phyloP scores from a whole-genome alignment of 2,329 filamentous ascomycete species.

The Ophiostoma perfectum region DNA sequence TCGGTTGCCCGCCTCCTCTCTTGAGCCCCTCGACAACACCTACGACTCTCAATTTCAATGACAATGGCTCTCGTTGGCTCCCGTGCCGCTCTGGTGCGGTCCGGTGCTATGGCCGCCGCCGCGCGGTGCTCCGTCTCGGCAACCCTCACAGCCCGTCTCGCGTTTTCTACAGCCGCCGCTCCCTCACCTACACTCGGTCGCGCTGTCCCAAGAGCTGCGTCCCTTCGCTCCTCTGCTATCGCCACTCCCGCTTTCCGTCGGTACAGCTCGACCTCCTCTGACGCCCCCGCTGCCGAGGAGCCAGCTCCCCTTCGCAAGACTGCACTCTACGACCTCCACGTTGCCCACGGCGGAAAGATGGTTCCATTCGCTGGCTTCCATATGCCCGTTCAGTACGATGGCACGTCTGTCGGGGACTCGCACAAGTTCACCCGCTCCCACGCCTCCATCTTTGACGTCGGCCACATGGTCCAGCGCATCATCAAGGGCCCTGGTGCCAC shows the following conservation, averaged over 20 bases:
- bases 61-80: conserved; percentile 6
- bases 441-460: conserved; percentile 90
- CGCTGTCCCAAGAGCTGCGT: background rate
- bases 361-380: conserved; percentile 90
- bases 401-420: conserved; percentile 71
- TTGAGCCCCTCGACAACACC: background rate
- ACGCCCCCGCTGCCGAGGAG: background rate
- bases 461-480: conserved; percentile 91
- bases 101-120: background rate
- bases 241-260: background rate
- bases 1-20: background rate
- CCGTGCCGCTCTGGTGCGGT: background rate
- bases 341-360: conserved; percentile 80
- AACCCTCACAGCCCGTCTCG: background rate
- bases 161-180: background rate
- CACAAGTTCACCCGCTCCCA: conserved; percentile 85
- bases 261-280: background rate
- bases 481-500: conserved; percentile 75
- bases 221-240: background rate
- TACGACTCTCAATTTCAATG: background rate
- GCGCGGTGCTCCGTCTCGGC: conserved; percentile 2
- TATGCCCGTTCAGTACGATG: conserved; percentile 87
- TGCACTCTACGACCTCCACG: conserved; percentile 36
- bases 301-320: conserved; percentile 30
- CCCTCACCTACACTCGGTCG: background rate